phyloP scores from a whole-genome alignment of 129 eudicot species.

The Deinandra increscens region DNA sequence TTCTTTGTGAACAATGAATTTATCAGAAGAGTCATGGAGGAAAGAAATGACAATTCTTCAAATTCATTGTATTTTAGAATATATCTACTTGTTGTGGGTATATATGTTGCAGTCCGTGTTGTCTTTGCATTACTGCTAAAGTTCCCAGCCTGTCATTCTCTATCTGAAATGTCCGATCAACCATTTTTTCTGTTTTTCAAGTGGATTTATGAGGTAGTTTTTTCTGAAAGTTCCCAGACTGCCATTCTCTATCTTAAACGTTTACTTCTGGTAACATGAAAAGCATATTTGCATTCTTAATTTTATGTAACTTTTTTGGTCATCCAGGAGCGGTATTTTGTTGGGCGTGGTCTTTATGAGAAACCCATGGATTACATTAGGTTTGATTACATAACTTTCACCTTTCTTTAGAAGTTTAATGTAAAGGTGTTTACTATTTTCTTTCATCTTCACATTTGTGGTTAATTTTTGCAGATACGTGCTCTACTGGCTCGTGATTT shows the following conservation, averaged over 20 bases:
- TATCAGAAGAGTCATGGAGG: conserved; percentile 79
- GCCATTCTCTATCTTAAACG: no score
- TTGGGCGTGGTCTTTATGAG: conserved; percentile 97
- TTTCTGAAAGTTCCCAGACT: no score
- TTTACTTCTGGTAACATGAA: conserved; percentile 7
- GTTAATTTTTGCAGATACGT: conserved; percentile 64
- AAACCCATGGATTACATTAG: conserved; percentile 77
- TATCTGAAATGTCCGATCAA: conserved; percentile 84
- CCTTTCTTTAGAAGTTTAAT: not conserved
- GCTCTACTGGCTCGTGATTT: conserved; percentile 88
- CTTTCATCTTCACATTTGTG: conserved; percentile 21
- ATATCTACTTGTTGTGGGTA: conserved; percentile 80
- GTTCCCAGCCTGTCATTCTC: conserved; percentile 71
- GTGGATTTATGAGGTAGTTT: conserved; percentile 90
- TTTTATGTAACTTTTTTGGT: conserved; percentile 59
- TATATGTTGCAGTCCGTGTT: conserved; percentile 78
- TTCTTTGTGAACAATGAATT: conserved; percentile 12
- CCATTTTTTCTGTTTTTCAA: conserved; percentile 89
- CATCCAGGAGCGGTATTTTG: conserved; percentile 92
- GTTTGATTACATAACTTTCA: conserved; percentile 37
- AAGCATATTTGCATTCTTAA: not conserved
- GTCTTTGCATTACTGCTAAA: conserved; percentile 68
- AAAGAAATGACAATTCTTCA: conserved; percentile 47
- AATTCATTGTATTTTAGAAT: conserved; percentile 66
- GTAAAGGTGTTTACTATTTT: conserved; percentile 1